These are phyloP conservation scores for Exserohilum rostratum DNA, from an alignment of 2,329 filamentous ascomycete genomes.

Conservation along the genomic window DNA sequence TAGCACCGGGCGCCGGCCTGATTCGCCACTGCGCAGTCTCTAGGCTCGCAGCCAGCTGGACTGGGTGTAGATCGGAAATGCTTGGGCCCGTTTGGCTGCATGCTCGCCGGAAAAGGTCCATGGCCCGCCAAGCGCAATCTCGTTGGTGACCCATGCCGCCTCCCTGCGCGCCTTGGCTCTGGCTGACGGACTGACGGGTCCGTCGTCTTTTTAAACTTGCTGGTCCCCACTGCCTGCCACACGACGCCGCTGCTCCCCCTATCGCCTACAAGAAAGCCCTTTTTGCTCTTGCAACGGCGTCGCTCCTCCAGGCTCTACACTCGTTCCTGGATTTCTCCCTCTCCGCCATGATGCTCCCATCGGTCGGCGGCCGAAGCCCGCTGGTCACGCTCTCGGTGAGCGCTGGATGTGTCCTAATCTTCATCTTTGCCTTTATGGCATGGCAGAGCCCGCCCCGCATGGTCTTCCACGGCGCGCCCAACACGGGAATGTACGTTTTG, in stretches of 20 bases:
- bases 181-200: slow-evolving; percentile 25
- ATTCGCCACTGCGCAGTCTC: slow-evolving; percentile 9
- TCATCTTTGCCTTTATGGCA: slow-evolving; percentile 44
- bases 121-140: slow-evolving; percentile 35
- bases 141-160: slow-evolving; percentile 19
- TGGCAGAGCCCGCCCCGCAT: slow-evolving; percentile 40
- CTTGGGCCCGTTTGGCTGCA: slow-evolving; percentile 16
- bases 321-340: slow-evolving; percentile 8
- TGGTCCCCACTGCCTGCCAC: slow-evolving; percentile 22
- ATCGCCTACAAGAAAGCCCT: slow-evolving; percentile 17
- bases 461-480: slow-evolving; percentile 28
- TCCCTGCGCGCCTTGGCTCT: slow-evolving; percentile 28
- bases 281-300: slow-evolving; percentile 8
- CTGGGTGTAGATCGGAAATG: slow-evolving; percentile 19
- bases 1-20: slow-evolving; percentile 2
- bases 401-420: slow-evolving; percentile 39
- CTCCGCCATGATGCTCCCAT: slow-evolving; percentile 38
- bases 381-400: slow-evolving; percentile 39
- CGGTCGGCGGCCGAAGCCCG: slow-evolving; percentile 39
- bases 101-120: slow-evolving; percentile 21
- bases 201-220: slow-evolving; percentile 32
- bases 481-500: slow-evolving; percentile 36
- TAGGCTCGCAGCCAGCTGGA: slow-evolving; percentile 13
- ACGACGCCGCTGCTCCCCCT: slow-evolving; percentile 17
- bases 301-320: slow-evolving; percentile 14